Conservation (phyloP, 2,329 filamentous ascomycete species). For the Fusarium staphyleae region DNA sequence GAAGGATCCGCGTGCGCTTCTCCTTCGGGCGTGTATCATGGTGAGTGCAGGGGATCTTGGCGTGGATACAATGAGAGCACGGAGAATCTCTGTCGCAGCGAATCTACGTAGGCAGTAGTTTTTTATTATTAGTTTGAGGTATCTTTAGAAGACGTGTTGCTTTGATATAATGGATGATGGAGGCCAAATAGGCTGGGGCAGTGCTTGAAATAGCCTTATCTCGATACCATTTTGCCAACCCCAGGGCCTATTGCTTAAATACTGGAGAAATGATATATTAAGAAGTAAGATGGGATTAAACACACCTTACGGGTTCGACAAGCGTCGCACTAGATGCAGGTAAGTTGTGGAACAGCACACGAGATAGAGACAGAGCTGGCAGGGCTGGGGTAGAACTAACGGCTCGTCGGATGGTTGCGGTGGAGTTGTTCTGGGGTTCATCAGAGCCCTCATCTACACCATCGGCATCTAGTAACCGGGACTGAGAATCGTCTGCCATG, state of each 20-base stretch:
- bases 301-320: slow-evolving; percentile 46
- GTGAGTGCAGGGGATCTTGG: slow-evolving; percentile 49
- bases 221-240: not conserved
- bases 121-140: slow-evolving; percentile 17
- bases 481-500: slow-evolving; percentile 29
- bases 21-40: slow-evolving; percentile 45
- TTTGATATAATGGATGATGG: not conserved
- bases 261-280: not conserved
- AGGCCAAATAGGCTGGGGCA: not conserved
- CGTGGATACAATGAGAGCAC: slow-evolving; percentile 47
- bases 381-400: slow-evolving; percentile 27
- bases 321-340: slow-evolving; percentile 42
- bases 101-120: slow-evolving; percentile 37
- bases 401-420: slow-evolving; percentile 35
- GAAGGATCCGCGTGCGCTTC: slow-evolving; percentile 47
- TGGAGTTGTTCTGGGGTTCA: slow-evolving; percentile 31
- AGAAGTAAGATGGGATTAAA: not conserved
- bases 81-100: slow-evolving; percentile 49
- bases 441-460: slow-evolving; percentile 36
- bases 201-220: not conserved
- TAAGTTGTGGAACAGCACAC: slow-evolving; percentile 16
- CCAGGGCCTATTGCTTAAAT: not conserved
- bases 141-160: not conserved
- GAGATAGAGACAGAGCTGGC: not conserved
- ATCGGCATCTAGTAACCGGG: slow-evolving; percentile 20